A percentile compares a stretch with the other conserved stretches of the same genome.
phyloP scores from a whole-genome alignment of 1,139 yeast genomes.

The Debaryomyces nepalensis region DNA sequence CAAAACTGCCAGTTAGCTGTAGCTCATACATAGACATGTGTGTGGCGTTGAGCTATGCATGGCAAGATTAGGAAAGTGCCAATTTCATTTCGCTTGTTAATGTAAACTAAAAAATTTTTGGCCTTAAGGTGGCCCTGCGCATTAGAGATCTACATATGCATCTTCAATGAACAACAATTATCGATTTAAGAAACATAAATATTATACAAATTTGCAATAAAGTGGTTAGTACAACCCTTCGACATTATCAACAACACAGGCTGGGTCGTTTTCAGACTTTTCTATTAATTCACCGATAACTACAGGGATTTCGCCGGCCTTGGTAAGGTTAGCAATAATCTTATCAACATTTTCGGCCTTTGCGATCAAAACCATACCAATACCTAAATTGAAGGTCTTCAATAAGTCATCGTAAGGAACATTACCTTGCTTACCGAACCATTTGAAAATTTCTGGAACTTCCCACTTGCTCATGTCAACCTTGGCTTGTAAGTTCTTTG shows the following conservation, averaged over 20 bases:
- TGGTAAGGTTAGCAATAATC: slow-evolving; percentile 57
- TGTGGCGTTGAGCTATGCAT: no score
- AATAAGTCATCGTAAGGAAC: slow-evolving; percentile 84
- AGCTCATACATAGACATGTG: no score
- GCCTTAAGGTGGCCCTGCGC: no score
- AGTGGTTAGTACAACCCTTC: slow-evolving; percentile 57
- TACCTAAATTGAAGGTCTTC: slow-evolving; percentile 93
- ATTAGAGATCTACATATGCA: no score
- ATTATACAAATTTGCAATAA: slow-evolving; percentile 2
- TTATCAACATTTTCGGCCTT: slow-evolving; percentile 61
- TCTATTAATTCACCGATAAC: slow-evolving; percentile 75
- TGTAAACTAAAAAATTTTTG: no score
- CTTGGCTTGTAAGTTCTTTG: slow-evolving; percentile 75
- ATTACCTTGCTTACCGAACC: slow-evolving; percentile 91
- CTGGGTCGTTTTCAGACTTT: slow-evolving; percentile 57
- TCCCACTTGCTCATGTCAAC: slow-evolving; percentile 83
- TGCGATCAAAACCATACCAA: slow-evolving; percentile 95
- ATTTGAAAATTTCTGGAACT: slow-evolving; percentile 85
- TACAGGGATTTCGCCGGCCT: slow-evolving; percentile 77
- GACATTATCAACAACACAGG: slow-evolving; percentile 70
- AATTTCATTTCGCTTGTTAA: no score
- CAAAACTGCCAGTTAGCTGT: background rate
- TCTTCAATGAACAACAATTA: background rate
- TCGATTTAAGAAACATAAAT: slow-evolving; percentile 9
- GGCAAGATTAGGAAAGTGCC: no score